Conservation (phyloP, 2,329 filamentous ascomycete genomes). For the Scedosporium apiospermum region DNA sequence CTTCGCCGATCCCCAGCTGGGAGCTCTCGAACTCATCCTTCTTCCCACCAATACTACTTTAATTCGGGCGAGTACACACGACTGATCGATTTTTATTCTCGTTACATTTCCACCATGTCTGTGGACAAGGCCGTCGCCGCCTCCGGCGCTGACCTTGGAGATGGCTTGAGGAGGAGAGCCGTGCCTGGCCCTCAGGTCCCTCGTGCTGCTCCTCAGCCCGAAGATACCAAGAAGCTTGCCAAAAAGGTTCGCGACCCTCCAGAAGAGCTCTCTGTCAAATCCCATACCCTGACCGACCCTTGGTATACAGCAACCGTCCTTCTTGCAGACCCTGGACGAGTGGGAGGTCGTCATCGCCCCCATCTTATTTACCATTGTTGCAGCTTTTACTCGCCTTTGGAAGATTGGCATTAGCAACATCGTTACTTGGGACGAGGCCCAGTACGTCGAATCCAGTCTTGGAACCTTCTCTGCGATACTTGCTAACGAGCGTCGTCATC, state of each 20-base stretch:
- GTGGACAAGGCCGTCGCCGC: constrained; percentile 44
- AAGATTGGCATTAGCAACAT: constrained; percentile 61
- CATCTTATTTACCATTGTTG: constrained; percentile 49
- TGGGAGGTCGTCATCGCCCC: constrained; percentile 55
- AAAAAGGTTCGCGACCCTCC: constrained; percentile 38
- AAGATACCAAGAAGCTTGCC: constrained; percentile 48
- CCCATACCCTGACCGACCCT: not conserved
- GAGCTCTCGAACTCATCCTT: not conserved
- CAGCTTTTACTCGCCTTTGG: constrained; percentile 58
- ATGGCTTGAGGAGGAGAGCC: constrained; percentile 48
- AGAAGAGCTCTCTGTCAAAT: not conserved
- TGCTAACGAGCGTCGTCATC: constrained; percentile 5
- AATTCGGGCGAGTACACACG: not conserved
- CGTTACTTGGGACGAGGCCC: constrained; percentile 59
- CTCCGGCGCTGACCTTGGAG: constrained; percentile 50
- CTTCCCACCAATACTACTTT: not conserved
- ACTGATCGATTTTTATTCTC: not conserved
- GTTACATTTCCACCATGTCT: constrained; percentile 32
- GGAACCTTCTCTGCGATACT: not conserved
- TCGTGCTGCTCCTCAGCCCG: constrained; percentile 28
- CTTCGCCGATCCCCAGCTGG: not conserved
- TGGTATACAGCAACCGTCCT: constrained; percentile 32
- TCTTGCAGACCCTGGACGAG: constrained; percentile 53
- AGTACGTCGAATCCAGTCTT: constrained; percentile 34
- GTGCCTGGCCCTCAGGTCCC: constrained; percentile 15